These are phyloP conservation scores for Vachellia collinsii DNA, from an alignment of 306 rosid species.

Conservation along the genomic window DNA sequence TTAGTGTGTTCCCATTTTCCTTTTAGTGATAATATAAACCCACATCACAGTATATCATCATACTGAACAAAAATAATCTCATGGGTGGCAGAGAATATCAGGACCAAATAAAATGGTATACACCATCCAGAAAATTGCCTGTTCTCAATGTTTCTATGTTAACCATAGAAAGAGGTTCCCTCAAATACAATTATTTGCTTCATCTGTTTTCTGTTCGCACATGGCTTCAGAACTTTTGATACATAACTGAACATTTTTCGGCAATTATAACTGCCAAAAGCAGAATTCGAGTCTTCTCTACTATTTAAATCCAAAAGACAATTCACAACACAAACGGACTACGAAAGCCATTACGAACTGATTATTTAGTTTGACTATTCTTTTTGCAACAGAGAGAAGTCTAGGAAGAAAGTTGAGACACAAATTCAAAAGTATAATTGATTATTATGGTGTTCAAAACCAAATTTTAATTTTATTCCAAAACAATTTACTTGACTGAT, in stretches of 20 bases:
- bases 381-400: not conserved
- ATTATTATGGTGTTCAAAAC: constrained; percentile 12
- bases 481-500: constrained; percentile 11
- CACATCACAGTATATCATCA: constrained; percentile 2
- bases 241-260: constrained; percentile 1
- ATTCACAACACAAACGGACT: not conserved
- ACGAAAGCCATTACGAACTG: constrained; percentile 7
- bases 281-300: not conserved
- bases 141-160: not conserved
- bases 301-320: not conserved
- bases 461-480: constrained; percentile 2
- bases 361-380: constrained; percentile 10
- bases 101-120: not conserved
- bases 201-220: constrained; percentile 2
- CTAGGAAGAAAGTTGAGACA: not conserved
- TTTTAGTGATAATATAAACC: not conserved
- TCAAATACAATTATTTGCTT: constrained; percentile 1
- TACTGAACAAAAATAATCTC: constrained; percentile 25
- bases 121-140: constrained; percentile 8
- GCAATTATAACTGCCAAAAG: constrained; percentile 27
- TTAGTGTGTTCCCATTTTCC: not conserved
- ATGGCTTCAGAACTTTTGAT: constrained; percentile 9
- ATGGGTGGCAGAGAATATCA: not conserved
- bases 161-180: not conserved
- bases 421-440: not conserved